Evolutionary conservation across 305 asterid genomes (phyloP), one percentile per base, ranked within the genome.

Genomic region (Ilex paraguariensis): DNA sequence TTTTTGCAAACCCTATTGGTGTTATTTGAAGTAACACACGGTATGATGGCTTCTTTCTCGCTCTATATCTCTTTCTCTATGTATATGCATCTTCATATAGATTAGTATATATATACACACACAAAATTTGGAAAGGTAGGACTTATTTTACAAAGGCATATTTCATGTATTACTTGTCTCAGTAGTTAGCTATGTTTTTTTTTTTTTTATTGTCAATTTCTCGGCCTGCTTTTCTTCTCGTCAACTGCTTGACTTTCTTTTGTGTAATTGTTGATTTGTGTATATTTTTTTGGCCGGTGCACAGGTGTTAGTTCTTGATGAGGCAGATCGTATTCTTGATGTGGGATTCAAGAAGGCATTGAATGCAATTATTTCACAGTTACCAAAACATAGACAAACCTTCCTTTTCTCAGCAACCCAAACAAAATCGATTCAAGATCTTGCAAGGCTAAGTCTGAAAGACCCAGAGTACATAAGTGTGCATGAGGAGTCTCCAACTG

Each of bases 301-400:
- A 81, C 96, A 91, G 99, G 81, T 94, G 63, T 80, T 94, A 65
- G 91, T 94, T 70, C 95, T 94, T 59, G 99, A 94, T 31, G 99
- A 94, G 83, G 99, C 98, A 65, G 99, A 94, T 73, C 95, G 99
- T 42, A 81, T 91, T 81, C 99, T 94, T 74, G 99, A 88, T 64
- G 78, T 75, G 53, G 95, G 87, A 62, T 94, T 94, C 71, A 94
- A 86, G 83, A 86, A 71, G 66, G 96, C 75, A 3, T 12, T 94
- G 60, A 86, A 94, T 81, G 97, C 98, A 36, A 88, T 94, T 50
- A 78, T 94, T 64, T 94, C 99, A 48, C 99, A 94, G 69, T 73
- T 94, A 70, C 99, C 99, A 60, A 94, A 87, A 75, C 66, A 63
- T 13, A 73, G 98, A 62, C 99, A 91, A 64, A 94, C 99, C 30